phyloP scores from a whole-genome alignment of 305 asterid species.

The Rubia tinctorum region DNA sequence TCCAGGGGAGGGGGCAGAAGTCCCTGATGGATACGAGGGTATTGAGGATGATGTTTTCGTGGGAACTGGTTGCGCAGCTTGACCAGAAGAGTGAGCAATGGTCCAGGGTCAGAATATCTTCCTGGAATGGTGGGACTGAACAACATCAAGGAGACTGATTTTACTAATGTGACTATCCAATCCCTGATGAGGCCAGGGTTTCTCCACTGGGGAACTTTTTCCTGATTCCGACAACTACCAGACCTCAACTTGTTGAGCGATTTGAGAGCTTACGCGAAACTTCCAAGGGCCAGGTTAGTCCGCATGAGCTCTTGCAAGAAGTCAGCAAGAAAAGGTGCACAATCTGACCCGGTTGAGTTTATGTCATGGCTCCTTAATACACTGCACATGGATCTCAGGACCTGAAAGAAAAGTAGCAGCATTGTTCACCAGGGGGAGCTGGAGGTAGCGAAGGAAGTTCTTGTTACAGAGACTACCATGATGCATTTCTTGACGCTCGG shows the following conservation, averaged over 20 bases:
- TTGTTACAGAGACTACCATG: constrained; percentile 55
- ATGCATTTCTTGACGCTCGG: constrained; percentile 97
- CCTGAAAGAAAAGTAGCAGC: constrained; percentile 62
- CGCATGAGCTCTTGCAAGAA: constrained; percentile 89
- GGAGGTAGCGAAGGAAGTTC: constrained; percentile 77
- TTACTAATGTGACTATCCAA: constrained; percentile 92
- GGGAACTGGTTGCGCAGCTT: constrained; percentile 69
- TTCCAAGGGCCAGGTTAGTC: no score
- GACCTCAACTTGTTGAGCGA: constrained; percentile 89
- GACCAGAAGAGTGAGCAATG: constrained; percentile 83
- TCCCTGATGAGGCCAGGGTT: constrained; percentile 97
- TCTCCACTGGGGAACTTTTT: constrained; percentile 96
- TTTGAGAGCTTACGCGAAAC: constrained; percentile 96
- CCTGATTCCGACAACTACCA: constrained; percentile 84
- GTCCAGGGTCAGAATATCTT: constrained; percentile 99
- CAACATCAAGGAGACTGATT: constrained; percentile 91
- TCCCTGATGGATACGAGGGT: constrained; percentile 99
- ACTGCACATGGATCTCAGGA: constrained; percentile 69
- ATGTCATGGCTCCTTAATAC: constrained; percentile 97
- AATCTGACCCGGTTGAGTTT: constrained; percentile 89
- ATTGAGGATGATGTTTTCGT: no score
- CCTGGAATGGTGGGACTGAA: constrained; percentile 99
- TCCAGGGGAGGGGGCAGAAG: constrained; percentile 91
- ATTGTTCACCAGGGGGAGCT: constrained; percentile 95
- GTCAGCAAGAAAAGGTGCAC: not conserved